Evolutionary conservation across 305 asterid species (phyloP), one percentile per base, ranked within the genome.

Genomic region (Ajuga reptans): DNA sequence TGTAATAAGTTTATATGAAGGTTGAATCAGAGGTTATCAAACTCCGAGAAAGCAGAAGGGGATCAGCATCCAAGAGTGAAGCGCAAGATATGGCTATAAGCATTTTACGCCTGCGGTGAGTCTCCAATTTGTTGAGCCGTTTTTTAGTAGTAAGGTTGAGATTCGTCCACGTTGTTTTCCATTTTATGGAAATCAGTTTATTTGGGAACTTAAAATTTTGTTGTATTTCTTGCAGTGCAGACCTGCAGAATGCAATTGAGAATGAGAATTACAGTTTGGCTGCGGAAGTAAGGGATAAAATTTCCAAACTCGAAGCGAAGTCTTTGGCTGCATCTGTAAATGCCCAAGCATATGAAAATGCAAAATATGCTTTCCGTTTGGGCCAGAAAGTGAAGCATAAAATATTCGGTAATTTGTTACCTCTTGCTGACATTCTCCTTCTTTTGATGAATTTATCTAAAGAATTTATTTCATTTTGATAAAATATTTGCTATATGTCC

Each of bases 81-180:
- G 97, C 86, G 85, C 99, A 93, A 81, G 99, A 93, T 80, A 84
- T 80, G 91, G 99, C 96, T 82, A 81, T 93, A 78, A 84, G 90
- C 45, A 76, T 93, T 75, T 85, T 93, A 79, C 89, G 99, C 58
- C 71, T 90, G 41, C 95, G 90, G 99, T 93, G 64, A 39, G 80
- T 72, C 74, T 60, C 55, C 59, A 54, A 34, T 47, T 68, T 12
- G 63, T 52, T 21, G 15, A n/a, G 66, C 21, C 15, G 3, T 10
- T 65, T 27, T 59, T 59, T 16, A 9, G 17, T 43, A 31, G 27
- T 21, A 31, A 5, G 36, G 1, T 31, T 31, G 36, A 31, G 36
- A 31, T 71, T 21, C 36, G 47, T 31, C 5, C 15, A 51, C 3
- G 14, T 45, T 9, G 39, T 64, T 62, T 62, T 68, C 69, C 47